Percentiles rank a stretch among this genome's conserved stretches.
Conservation (phyloP, 495 filamentous ascomycete genomes). For the Neurospora sp. region DNA sequence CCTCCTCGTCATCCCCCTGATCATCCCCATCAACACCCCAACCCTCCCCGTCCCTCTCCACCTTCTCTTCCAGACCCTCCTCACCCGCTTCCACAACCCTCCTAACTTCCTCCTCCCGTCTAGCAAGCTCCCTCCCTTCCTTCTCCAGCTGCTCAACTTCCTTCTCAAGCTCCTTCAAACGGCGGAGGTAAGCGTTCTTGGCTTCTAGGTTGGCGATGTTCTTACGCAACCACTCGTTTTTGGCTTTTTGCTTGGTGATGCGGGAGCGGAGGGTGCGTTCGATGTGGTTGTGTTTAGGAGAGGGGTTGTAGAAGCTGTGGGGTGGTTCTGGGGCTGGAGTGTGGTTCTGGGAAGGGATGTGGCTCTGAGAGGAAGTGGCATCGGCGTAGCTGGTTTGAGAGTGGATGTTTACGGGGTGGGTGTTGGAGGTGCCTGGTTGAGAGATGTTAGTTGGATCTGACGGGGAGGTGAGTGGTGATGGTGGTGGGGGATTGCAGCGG, state of each 20-base stretch:
- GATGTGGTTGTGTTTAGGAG: background rate
- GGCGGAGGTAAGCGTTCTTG: background rate
- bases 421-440: background rate
- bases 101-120: background rate
- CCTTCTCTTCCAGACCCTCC: background rate
- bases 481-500: background rate
- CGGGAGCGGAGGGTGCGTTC: background rate
- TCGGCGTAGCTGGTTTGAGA: background rate
- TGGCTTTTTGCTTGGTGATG: background rate
- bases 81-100: background rate
- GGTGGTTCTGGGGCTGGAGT: too few relatives aligned
- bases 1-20: background rate
- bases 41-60: background rate
- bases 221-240: background rate
- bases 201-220: background rate
- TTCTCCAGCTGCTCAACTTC: background rate
- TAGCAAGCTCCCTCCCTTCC: background rate
- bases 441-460: background rate
- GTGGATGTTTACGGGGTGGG: background rate
- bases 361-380: too few relatives aligned
- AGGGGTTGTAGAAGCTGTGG: too few relatives aligned
- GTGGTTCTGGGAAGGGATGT: too few relatives aligned
- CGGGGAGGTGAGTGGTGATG: background rate
- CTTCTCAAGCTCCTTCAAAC: background rate
- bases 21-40: background rate